These are phyloP conservation scores for Ceratopteris richardii DNA, from an alignment of 75 land plant genomes.

Conservation along the genomic window DNA sequence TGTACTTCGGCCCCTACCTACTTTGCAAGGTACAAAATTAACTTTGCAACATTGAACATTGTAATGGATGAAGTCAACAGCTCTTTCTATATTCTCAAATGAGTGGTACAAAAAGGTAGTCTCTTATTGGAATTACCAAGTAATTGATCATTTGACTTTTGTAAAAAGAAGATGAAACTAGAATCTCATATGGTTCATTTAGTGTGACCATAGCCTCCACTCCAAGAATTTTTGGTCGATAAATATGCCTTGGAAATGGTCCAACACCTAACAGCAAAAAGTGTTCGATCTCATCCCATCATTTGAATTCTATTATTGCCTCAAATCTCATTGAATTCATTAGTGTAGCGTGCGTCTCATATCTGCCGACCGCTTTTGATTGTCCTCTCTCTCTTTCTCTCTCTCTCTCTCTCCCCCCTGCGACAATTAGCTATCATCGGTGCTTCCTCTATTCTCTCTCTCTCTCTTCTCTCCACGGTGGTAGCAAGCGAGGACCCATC, in stretches of 20 bases:
- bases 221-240: conserved; percentile 60
- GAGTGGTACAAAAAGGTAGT: conserved; percentile 94
- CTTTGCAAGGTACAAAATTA: conserved; percentile 95
- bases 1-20: conserved; percentile 92
- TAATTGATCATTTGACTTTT: conserved; percentile 69
- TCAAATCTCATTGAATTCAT: too few relatives aligned
- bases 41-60: conserved; percentile 50
- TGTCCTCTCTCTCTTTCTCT: too few relatives aligned
- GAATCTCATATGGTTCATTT: conserved; percentile 87
- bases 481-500: too few relatives aligned
- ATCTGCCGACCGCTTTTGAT: too few relatives aligned
- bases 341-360: too few relatives aligned
- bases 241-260: conserved; percentile 83
- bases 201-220: conserved; percentile 79
- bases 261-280: conserved; percentile 86
- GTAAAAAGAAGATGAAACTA: conserved; percentile 77
- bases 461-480: too few relatives aligned
- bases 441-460: too few relatives aligned
- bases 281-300: too few relatives aligned
- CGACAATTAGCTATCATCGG: too few relatives aligned
- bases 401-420: too few relatives aligned
- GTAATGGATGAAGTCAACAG: conserved; percentile 84
- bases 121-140: conserved; percentile 87
- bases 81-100: conserved; percentile 49
- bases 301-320: too few relatives aligned